Evolutionary conservation across 2,329 filamentous ascomycete genomes (phyloP).

Genomic region (Waltergamsia citrina): DNA sequence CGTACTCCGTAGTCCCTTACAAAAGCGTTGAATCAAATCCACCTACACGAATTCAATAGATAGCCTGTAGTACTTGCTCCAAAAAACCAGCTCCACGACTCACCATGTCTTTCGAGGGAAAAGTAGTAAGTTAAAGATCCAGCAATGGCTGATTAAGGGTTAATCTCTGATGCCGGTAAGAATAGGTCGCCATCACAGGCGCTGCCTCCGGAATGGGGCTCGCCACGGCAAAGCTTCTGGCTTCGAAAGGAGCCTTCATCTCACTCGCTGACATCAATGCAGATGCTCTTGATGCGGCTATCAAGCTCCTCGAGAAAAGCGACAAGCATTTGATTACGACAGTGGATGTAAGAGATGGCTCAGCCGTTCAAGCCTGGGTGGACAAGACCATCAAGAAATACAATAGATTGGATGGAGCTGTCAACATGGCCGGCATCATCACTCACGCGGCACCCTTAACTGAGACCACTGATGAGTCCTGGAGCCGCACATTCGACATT

Average conservation of each 20-base stretch:
- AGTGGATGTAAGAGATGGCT: constrained; percentile 7
- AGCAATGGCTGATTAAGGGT: too few relatives aligned
- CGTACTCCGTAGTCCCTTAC: too few relatives aligned
- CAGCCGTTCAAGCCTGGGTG: constrained; percentile 14
- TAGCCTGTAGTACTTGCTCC: too few relatives aligned
- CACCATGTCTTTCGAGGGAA: too few relatives aligned
- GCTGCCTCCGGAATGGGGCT: constrained; percentile 41
- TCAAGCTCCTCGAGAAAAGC: constrained; percentile 10
- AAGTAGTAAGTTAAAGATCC: too few relatives aligned
- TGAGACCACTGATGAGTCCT: constrained; percentile 13
- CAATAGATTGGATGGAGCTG: constrained; percentile 28
- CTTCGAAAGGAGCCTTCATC: constrained; percentile 28
- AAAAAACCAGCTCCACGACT: too few relatives aligned
- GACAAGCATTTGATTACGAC: constrained; percentile 4
- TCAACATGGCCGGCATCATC: constrained; percentile 23
- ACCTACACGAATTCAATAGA: too few relatives aligned
- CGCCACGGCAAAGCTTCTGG: constrained; percentile 32
- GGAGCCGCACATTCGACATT: constrained; percentile 15
- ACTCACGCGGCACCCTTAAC: background rate
- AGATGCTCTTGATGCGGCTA: constrained; percentile 17
- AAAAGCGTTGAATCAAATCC: too few relatives aligned
- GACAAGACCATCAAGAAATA: constrained; percentile 19
- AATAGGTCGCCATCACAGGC: constrained; percentile 39
- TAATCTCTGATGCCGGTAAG: too few relatives aligned
- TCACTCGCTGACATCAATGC: constrained; percentile 37